These are phyloP conservation scores for Pseudogymnoascus sp. DNA, from an alignment of 2,329 filamentous ascomycete species.

Conservation along the genomic window DNA sequence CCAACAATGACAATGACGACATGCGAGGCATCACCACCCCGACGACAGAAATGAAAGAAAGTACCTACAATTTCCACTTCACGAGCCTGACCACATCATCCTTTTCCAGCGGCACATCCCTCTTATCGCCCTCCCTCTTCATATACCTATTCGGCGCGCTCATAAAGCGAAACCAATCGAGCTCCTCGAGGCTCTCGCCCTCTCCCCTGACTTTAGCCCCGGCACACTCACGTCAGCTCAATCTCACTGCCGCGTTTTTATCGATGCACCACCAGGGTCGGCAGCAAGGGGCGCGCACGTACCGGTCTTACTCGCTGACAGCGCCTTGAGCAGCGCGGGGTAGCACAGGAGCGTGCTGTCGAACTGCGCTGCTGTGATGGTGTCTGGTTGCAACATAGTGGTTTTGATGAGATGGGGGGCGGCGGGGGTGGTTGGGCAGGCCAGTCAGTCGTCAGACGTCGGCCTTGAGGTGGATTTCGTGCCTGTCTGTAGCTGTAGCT, in stretches of 20 bases:
- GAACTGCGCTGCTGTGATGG: constrained; percentile 23
- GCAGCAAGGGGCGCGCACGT: constrained; percentile 10
- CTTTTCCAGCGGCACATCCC: constrained; percentile 39
- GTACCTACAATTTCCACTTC: constrained; percentile 65
- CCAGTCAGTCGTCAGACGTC: not conserved
- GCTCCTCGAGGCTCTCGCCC: constrained; percentile 35
- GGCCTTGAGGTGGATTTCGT: not conserved
- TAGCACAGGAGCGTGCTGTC: constrained; percentile 23
- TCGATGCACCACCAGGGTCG: not conserved
- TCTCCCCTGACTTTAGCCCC: constrained; percentile 18
- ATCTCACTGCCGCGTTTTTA: not conserved
- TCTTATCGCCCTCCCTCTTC: constrained; percentile 22
- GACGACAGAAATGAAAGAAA: constrained; percentile 14
- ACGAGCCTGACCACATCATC: constrained; percentile 53
- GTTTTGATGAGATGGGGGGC: not conserved
- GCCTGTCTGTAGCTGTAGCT: not conserved
- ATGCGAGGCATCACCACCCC: not conserved
- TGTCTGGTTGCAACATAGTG: not conserved
- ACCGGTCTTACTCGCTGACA: constrained; percentile 17
- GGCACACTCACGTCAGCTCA: constrained; percentile 14
- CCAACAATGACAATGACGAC: not conserved
- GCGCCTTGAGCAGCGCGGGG: constrained; percentile 18
- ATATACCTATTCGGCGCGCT: constrained; percentile 42
- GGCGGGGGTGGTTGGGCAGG: not conserved
- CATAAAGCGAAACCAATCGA: constrained; percentile 53